These are phyloP conservation scores for Colletotrichum melonis DNA, from an alignment of 2,329 filamentous ascomycete species.

Conservation along the genomic window DNA sequence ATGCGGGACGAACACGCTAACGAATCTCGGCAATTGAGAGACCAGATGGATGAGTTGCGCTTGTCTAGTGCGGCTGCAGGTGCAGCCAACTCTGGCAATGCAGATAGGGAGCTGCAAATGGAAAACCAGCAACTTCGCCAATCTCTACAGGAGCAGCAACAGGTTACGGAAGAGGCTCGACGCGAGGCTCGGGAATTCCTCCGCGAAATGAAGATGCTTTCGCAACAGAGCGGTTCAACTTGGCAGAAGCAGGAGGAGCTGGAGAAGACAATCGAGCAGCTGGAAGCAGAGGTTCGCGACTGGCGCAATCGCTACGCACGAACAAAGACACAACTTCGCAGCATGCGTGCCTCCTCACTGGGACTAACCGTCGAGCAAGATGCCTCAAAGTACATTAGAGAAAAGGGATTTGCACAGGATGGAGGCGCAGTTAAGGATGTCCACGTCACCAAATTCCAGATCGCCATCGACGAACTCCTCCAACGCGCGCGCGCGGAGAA, in stretches of 20 bases:
- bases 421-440: conserved; percentile 89
- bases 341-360: conserved; percentile 82
- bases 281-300: conserved; percentile 86
- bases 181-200: conserved; percentile 86
- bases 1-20: conserved; percentile 75
- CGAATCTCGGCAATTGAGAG: conserved; percentile 71
- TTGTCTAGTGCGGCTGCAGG: conserved; percentile 42
- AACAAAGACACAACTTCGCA: conserved; percentile 87
- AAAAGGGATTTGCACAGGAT: conserved; percentile 75
- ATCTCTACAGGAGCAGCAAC: conserved; percentile 78
- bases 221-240: conserved; percentile 80
- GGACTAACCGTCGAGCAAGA: conserved; percentile 78
- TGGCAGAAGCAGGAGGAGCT: conserved; percentile 87
- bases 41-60: conserved; percentile 69
- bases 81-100: conserved; percentile 43
- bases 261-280: conserved; percentile 76
- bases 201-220: conserved; percentile 88
- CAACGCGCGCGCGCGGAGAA: conserved; percentile 80
- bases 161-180: conserved; percentile 87
- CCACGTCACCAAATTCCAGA: conserved; percentile 94
- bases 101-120: conserved; percentile 67
- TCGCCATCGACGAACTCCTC: conserved; percentile 91
- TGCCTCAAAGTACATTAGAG: conserved; percentile 73
- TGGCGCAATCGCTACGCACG: conserved; percentile 93
- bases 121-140: conserved; percentile 77